Evolutionary conservation across 1,284 basidiomycete genomes (phyloP), one percentile per base, ranked within the genome.

Genomic region (Thelephora terrestris): DNA sequence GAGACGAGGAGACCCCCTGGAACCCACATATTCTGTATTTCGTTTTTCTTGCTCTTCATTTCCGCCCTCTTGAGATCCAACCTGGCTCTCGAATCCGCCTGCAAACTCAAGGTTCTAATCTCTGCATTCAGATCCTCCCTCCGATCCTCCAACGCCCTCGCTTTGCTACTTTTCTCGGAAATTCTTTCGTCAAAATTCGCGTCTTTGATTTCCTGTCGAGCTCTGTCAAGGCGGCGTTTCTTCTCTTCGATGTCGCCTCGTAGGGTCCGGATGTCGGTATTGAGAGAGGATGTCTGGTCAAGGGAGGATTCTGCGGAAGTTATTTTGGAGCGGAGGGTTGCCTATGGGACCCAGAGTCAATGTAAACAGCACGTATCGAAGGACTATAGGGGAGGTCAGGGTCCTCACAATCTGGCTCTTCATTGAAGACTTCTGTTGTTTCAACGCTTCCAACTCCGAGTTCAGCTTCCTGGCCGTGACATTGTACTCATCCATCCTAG

Each of bases 71-170:
- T 90, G 52, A 96, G 63, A 36, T 85, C 79, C 42, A 98, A 65
- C 56, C 82, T 85, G 1, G 93, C 92, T 35, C 94, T 74, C 1
- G 80, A 71, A 53, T 94, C 89, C 0, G 90, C 85, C 61, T 97
- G 91, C 35, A 79, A 62, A 58, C 85, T 92, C 51, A 97, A 66
- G 1, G 73, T 66, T 29, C 79, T 75, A 43, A 95, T 71, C 57
- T 98, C 93, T 1, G 65, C 56, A 50, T 82, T 90, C 48, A 93
- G 65, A 21, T 67, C 66, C 27, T 95, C 91, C 23, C 87, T 74
- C 45, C 72, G 72, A 24, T 79, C 77, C 55, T 97, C 91, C 51
- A 91, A 70, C 27, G 63, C 61, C 27, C 81, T 73, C 20, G 75
- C 70, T 49, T 78, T 75, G 5, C 69, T 62, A 0, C 68, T 68